A percentile compares a stretch with the other conserved stretches of the same genome.
phyloP scores from a whole-genome alignment of 352 stramenopile genomes.

The Globisporangium parvum region DNA sequence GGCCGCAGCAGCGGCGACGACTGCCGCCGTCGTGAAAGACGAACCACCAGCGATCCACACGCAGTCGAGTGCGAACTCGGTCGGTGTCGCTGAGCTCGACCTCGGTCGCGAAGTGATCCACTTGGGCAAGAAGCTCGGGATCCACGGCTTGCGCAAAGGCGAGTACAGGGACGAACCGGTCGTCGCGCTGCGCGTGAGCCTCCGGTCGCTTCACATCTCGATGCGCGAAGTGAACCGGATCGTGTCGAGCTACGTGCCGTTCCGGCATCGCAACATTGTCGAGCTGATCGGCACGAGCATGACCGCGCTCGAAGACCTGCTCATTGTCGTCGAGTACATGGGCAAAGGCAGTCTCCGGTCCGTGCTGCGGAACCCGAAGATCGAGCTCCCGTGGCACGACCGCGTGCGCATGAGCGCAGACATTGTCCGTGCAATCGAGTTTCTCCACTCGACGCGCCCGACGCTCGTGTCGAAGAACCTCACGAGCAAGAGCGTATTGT shows the following conservation, averaged over 20 bases:
- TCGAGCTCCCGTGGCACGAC: conserved; percentile 47
- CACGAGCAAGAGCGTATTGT: conserved; percentile 53
- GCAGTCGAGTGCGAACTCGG: conserved; percentile 11
- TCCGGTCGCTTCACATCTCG: conserved; percentile 27
- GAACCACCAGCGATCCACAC: background rate
- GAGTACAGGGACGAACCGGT: conserved; percentile 40
- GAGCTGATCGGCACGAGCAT: conserved; percentile 57
- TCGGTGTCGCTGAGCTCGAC: conserved; percentile 38
- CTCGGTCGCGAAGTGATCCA: conserved; percentile 37
- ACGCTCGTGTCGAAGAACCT: conserved; percentile 39
- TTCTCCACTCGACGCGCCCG: conserved; percentile 35
- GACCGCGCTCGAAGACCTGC: conserved; percentile 46
- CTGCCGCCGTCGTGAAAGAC: background rate
- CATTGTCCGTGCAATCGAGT: conserved; percentile 41
- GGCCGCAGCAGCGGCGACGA: background rate
- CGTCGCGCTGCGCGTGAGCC: conserved; percentile 47
- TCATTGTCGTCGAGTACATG: conserved; percentile 77
- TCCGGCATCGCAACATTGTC: conserved; percentile 67
- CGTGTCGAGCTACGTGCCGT: conserved; percentile 40
- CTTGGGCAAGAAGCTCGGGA: conserved; percentile 45
- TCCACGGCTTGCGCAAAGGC: conserved; percentile 46
- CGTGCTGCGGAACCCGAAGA: conserved; percentile 38
- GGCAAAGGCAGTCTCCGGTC: conserved; percentile 54
- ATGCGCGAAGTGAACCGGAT: conserved; percentile 40
- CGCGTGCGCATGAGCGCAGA: conserved; percentile 45